Conservation (phyloP, 345 rosid genomes). For the Diplotaxis tenuifolia region DNA sequence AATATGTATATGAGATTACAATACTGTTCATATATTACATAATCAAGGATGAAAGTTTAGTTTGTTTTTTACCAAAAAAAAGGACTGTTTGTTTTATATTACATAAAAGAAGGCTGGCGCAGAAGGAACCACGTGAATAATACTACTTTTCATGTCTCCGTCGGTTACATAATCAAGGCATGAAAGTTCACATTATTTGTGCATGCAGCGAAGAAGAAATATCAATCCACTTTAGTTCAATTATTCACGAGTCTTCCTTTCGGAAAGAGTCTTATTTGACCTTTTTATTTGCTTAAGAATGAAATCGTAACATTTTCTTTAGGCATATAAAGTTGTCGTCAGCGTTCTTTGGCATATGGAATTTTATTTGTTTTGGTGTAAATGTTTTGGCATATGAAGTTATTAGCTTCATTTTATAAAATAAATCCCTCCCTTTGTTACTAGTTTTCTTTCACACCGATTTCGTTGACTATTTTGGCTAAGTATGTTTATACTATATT, state of each 20-base stretch:
- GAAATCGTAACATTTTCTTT: neutral
- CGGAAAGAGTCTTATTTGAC: constrained; percentile 12
- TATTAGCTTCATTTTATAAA: neutral
- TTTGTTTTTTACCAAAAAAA: too few species aligned
- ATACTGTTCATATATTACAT: neutral
- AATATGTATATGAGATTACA: neutral
- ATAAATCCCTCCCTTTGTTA: neutral
- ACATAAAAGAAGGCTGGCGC: constrained; percentile 2
- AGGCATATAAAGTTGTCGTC: neutral
- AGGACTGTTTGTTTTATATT: too few species aligned
- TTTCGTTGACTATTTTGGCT: too few species aligned
- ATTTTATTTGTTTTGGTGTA: too few species aligned
- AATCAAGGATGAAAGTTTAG: neutral
- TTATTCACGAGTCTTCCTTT: neutral
- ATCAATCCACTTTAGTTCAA: neutral
- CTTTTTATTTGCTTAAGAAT: neutral
- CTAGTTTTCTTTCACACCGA: too few species aligned
- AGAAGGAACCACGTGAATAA: constrained; percentile 18
- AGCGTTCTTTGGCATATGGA: constrained; percentile 13
- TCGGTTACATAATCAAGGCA: neutral
- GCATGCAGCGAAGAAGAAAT: constrained; percentile 12
- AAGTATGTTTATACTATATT: too few species aligned
- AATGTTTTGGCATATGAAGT: neutral
- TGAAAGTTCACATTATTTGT: neutral
- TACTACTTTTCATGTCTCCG: neutral